Base-by-base conservation (phyloP, 331 rosid genomes). In the Malus hybrid region DNA sequence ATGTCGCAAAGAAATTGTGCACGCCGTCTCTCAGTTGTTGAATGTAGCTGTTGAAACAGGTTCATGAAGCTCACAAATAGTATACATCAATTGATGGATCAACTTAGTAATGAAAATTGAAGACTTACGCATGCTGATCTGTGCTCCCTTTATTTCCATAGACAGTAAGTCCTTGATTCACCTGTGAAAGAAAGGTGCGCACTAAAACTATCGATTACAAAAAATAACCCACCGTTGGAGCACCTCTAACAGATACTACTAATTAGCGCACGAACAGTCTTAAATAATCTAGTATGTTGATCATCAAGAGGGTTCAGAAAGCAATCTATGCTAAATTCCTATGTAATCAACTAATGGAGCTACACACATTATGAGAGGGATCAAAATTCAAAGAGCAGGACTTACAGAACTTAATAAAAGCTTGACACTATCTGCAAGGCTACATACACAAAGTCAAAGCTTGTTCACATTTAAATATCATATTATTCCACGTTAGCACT, bases 11-110 rank as follows among this genome's bases (percentile, higher is more conserved):
- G 83, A 94, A 94, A 84, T 94, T 94, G 87, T 92, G 99, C 24
- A 92, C 97, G 0, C 99, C 99, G 20, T 94, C 99, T 86, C 99
- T 90, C 76, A 95, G 85, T 84, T 95, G 99, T 77, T 95, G 99
- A 82, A 95, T 95, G 71, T 95, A 95, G 73, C 99, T 95, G 92
- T 75, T 72, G 4, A 59, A 72, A 67, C 34, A 63, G 44, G 62
- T 33, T 69, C 28, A 69, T 82, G 69, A 80, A 54, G 71, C 67
- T 50, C 6, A 12, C 19, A 42, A 55, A 72, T 19, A 36, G 63
- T 31, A 65, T 65, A 28, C 22, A 56, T 7, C 48, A 27, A 52
- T 14, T 60, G 8, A 75, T 59, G 76, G 66, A 76, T 72, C 70
- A 75, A 56, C 62, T 24, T 13, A 61, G 62, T 54, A 54, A 34